phyloP scores from a whole-genome alignment of 495 filamentous ascomycete species.

The Penicillium canariense region DNA sequence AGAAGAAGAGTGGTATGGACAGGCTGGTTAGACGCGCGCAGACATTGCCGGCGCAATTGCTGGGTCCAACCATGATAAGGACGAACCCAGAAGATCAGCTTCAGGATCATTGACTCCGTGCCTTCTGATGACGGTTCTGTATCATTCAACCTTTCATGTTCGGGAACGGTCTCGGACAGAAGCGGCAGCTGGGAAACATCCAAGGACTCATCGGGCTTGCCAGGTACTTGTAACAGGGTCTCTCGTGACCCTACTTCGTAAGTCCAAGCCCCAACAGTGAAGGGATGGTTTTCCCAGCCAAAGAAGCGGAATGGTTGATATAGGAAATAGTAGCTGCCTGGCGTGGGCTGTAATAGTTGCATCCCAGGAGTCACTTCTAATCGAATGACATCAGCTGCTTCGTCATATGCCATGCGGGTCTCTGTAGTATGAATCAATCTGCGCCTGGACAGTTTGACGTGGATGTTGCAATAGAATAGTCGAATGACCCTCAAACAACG shows the following conservation, averaged over 20 bases:
- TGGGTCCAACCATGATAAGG: conserved; percentile 51
- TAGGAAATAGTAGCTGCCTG: conserved; percentile 57
- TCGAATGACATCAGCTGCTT: conserved; percentile 49
- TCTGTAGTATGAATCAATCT: conserved; percentile 25
- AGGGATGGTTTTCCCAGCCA: conserved; percentile 61
- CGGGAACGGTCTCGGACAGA: conserved; percentile 20
- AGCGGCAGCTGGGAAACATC: conserved; percentile 36
- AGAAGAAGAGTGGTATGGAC: conserved; percentile 39
- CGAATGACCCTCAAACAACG: conserved; percentile 47
- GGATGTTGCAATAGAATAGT: conserved; percentile 47
- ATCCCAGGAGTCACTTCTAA: conserved; percentile 41
- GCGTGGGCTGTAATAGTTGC: conserved; percentile 32
- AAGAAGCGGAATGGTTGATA: conserved; percentile 49
- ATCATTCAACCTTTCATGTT: not conserved
- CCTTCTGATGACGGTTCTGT: not conserved
- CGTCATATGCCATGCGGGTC: conserved; percentile 44
- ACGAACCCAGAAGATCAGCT: conserved; percentile 45
- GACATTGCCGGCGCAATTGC: conserved; percentile 40
- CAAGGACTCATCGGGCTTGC: conserved; percentile 5
- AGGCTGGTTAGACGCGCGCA: conserved; percentile 16
- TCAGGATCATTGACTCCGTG: conserved; percentile 1
- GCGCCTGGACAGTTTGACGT: conserved; percentile 20
- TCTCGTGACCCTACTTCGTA: conserved; percentile 14
- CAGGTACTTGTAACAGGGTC: not conserved
- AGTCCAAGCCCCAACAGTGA: conserved; percentile 52